A percentile compares a stretch with the other conserved stretches of the same genome.
Evolutionary conservation across 2,329 filamentous ascomycete genomes (phyloP).

Genomic region (Monilinia aucupariae): DNA sequence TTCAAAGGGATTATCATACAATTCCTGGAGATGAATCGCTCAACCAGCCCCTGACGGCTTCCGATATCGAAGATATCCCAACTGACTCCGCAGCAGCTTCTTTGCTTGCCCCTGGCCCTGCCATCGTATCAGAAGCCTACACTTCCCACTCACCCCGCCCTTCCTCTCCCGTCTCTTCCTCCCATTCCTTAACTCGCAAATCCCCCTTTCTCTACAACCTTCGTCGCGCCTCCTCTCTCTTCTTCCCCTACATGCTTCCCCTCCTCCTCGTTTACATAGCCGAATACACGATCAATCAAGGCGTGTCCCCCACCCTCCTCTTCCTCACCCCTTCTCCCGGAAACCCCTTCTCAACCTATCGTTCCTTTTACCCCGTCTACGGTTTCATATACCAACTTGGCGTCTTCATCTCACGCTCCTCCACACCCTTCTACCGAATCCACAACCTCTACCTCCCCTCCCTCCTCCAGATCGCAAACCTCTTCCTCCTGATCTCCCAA

Average conservation of each 20-base stretch:
- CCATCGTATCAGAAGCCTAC: slow-evolving; percentile 40
- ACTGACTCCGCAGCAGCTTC: slow-evolving; percentile 43
- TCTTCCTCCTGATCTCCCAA: slow-evolving; percentile 67
- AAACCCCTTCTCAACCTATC: slow-evolving; percentile 74
- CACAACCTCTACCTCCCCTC: slow-evolving; percentile 77
- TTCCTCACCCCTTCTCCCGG: slow-evolving; percentile 78
- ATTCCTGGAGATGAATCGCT: slow-evolving; percentile 32
- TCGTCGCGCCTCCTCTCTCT: slow-evolving; percentile 60
- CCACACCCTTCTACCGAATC: slow-evolving; percentile 79
- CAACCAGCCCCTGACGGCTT: slow-evolving; percentile 25
- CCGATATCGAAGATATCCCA: slow-evolving; percentile 33
- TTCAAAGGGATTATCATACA: slow-evolving; percentile 49
- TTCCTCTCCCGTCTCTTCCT: not conserved
- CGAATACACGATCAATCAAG: slow-evolving; percentile 97
- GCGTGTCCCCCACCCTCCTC: slow-evolving; percentile 80
- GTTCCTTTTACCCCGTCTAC: slow-evolving; percentile 92
- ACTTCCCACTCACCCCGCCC: slow-evolving; percentile 31
- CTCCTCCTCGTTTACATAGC: slow-evolving; percentile 88
- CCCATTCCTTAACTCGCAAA: not conserved
- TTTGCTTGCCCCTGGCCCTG: slow-evolving; percentile 37
- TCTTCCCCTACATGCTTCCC: slow-evolving; percentile 82
- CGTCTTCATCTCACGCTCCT: slow-evolving; percentile 90
- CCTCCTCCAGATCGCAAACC: slow-evolving; percentile 73
- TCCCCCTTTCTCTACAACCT: slow-evolving; percentile 47
- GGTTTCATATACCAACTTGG: slow-evolving; percentile 91